Base-by-base conservation (phyloP, 306 rosid genomes). In the Vachellia collinsii region DNA sequence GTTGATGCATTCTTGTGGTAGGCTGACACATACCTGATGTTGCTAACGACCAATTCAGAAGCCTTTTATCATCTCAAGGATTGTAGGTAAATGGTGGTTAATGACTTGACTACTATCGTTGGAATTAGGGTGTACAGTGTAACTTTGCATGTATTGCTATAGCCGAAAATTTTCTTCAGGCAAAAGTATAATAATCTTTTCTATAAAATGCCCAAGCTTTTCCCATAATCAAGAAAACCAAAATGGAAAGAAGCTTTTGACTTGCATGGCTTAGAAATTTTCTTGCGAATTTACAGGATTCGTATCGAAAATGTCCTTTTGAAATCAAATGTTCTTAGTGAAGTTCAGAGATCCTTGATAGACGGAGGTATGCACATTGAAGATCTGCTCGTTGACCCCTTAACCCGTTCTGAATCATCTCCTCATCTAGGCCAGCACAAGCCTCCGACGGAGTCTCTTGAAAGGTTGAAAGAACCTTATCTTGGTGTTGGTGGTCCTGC, bases 291-390 rank as follows among this genome's bases (percentile, higher is more conserved):
- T 78, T 86, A 42, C 77, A 95, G 99, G 98, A 85, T 95, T 88
- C 94, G 90, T 43, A 88, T 93, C 61, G 97, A 95, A 84, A 71
- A 11, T 68, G 98, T 95, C 71, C 98, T 95, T 78, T 80, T 92
- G 90, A 95, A 87, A 89, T 95, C 99, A 12, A 87, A 87, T n/a
- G 97, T 95, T 75, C 94, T 95, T 41, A 88, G 93, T 56, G 99
- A 95, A 87, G 88, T 93, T 89, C 99, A 95, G 93, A 95, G 99
- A 85, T 95, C 99, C 82, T 85, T 92, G 92, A 73, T 93, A 75
- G 97, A 95, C 48, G 97, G 98, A 66, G 99, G 99, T 79, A 93
- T 95, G 99, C 97, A 85, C 80, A 93, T 95, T 82, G 99, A 90
- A 81, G 97, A 95, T 72, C 85, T 95, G 85, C 98, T 95, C 68